phyloP scores from a whole-genome alignment of 768 basidiomycete genomes.

The Phanerochaete carnosa region DNA sequence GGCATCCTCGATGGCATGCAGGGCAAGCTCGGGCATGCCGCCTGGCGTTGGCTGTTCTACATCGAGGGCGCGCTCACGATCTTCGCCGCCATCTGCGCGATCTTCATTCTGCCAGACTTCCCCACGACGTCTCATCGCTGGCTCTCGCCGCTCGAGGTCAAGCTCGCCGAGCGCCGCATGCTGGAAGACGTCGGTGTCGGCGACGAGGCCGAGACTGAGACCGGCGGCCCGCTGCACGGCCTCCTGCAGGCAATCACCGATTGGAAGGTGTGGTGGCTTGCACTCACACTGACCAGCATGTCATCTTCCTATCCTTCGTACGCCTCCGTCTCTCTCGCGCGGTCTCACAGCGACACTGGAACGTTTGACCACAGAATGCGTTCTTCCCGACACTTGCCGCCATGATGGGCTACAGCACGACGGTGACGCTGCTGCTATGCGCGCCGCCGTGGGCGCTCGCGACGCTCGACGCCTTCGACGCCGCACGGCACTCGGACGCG shows the following conservation, averaged over 20 bases:
- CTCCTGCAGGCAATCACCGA: constrained; percentile 24
- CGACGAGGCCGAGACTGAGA: constrained; percentile 33
- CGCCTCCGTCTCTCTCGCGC: no score
- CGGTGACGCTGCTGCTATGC: constrained; percentile 66
- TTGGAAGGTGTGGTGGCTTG: constrained; percentile 51
- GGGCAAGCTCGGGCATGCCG: constrained; percentile 58
- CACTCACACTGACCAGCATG: constrained; percentile 74
- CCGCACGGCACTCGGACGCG: constrained; percentile 69
- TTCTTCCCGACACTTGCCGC: constrained; percentile 79
- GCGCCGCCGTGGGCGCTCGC: constrained; percentile 75
- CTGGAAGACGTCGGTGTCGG: constrained; percentile 57
- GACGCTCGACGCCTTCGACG: constrained; percentile 48
- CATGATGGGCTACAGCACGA: constrained; percentile 64
- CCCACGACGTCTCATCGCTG: constrained; percentile 52
- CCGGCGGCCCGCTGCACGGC: not conserved
- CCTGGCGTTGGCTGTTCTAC: constrained; percentile 74
- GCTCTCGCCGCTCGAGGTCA: constrained; percentile 53
- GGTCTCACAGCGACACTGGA: no score
- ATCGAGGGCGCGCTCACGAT: constrained; percentile 62
- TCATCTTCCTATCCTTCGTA: constrained; percentile 78
- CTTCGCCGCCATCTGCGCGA: constrained; percentile 47
- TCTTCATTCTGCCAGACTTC: constrained; percentile 73
- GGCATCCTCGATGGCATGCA: constrained; percentile 73
- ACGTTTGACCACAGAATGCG: constrained; percentile 50
- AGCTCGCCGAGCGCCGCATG: constrained; percentile 57